These are phyloP conservation scores for Paramecium biaurelia DNA, from an alignment of 73 alveolate genomes.

Conservation along the genomic window DNA sequence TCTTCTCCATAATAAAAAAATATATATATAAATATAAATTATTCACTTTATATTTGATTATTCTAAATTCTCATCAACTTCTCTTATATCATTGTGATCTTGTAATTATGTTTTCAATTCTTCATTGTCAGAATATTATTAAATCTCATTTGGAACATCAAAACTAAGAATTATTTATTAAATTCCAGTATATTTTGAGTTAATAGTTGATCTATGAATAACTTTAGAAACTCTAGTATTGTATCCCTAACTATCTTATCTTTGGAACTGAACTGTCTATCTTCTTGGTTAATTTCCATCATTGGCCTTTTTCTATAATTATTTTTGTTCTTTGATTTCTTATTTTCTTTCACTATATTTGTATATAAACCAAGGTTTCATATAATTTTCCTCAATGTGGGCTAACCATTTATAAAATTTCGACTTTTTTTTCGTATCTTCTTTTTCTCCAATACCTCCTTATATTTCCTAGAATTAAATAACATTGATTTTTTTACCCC, in stretches of 20 bases:
- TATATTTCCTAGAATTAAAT: not conserved
- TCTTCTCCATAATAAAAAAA: not conserved
- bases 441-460: slow-evolving; percentile 49
- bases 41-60: not conserved
- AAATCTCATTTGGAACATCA: not conserved
- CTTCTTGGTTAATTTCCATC: not conserved
- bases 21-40: not conserved
- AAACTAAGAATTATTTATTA: not conserved
- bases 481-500: not conserved
- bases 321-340: not conserved
- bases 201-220: not conserved
- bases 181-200: not conserved
- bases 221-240: not conserved
- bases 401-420: slow-evolving; percentile 8
- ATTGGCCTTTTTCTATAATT: not conserved
- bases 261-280: not conserved
- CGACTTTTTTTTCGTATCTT: not conserved
- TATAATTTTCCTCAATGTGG: slow-evolving; percentile 22
- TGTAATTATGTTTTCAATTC: not conserved
- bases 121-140: not conserved
- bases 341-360: slow-evolving; percentile 47
- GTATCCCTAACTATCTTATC: not conserved
- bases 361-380: slow-evolving; percentile 35
- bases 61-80: not conserved
- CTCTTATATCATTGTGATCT: not conserved